Evolutionary conservation across 2,329 filamentous ascomycete species (phyloP).

Genomic region (Colletotrichum phormii): DNA sequence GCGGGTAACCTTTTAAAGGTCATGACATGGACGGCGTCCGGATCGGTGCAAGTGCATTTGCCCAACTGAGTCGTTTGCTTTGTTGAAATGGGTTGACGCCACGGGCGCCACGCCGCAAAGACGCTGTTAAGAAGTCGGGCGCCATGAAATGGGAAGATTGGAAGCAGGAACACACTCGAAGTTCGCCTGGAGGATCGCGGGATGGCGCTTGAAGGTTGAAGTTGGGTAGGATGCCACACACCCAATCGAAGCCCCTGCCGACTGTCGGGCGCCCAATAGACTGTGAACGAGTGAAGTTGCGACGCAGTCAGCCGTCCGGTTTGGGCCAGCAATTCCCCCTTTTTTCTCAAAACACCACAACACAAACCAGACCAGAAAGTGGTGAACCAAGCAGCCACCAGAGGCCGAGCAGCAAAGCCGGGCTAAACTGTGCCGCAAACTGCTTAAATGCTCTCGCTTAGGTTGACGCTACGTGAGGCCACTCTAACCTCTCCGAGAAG

Average conservation of each 20-base stretch:
- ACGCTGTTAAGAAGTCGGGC: background rate
- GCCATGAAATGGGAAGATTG: slow-evolving; percentile 1
- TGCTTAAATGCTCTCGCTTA: slow-evolving; percentile 18
- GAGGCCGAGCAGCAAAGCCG: slow-evolving; percentile 5
- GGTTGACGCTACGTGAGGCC: slow-evolving; percentile 6
- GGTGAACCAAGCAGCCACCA: slow-evolving; percentile 1
- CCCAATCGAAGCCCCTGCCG: slow-evolving; percentile 20
- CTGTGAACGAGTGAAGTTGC: background rate
- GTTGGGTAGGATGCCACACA: background rate
- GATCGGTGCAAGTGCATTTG: slow-evolving; percentile 14
- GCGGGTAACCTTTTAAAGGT: background rate
- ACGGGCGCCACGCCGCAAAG: background rate
- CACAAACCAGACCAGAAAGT: background rate
- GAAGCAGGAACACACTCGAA: background rate
- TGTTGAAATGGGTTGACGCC: background rate
- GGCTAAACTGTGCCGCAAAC: slow-evolving; percentile 14
- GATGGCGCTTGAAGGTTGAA: background rate
- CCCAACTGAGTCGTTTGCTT: background rate
- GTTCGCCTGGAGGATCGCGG: background rate
- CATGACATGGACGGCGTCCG: background rate
- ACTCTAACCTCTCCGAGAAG: slow-evolving; percentile 2
- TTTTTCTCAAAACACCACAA: background rate
- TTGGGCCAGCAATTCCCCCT: slow-evolving; percentile 6
- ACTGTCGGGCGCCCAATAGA: background rate
- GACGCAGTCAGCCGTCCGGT: background rate